phyloP scores from a whole-genome alignment of 1,139 yeast species.

The Candida anutae region DNA sequence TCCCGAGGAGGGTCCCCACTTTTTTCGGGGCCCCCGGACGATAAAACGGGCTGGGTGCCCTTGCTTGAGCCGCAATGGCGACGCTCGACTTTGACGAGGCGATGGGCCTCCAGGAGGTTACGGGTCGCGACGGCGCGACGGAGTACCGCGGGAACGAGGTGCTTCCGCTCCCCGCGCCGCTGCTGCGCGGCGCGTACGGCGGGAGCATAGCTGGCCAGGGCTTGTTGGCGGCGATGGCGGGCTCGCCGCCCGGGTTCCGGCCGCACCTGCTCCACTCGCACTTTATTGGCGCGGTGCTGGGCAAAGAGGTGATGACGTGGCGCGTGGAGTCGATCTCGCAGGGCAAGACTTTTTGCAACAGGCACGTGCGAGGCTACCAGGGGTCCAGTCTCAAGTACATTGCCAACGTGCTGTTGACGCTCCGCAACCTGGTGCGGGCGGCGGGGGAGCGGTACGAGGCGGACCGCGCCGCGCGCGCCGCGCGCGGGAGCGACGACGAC shows the following conservation, averaged over 20 bases:
- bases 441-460: conserved; percentile 19
- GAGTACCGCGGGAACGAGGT: conserved; percentile 24
- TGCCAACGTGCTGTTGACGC: conserved; percentile 46
- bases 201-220: conserved; percentile 38
- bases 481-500: conserved; percentile 14
- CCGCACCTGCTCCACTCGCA: conserved; percentile 39
- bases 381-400: conserved; percentile 41
- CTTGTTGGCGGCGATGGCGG: conserved; percentile 27
- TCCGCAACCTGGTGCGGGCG: conserved; percentile 20
- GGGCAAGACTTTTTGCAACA: conserved; percentile 56
- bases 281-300: conserved; percentile 25
- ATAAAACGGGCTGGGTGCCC: no score
- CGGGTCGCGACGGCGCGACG: no score
- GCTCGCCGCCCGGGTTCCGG: conserved; percentile 22
- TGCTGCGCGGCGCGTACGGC: conserved; percentile 34
- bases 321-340: conserved; percentile 22
- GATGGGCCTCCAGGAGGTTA: conserved; percentile 18
- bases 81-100: conserved; percentile 10
- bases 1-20: no score
- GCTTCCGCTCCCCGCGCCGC: conserved; percentile 22
- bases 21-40: no score
- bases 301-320: conserved; percentile 12
- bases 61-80: no score
- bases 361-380: conserved; percentile 52
- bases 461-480: conserved; percentile 6